These are phyloP conservation scores for Arthromyces matolae DNA, from an alignment of 768 basidiomycete species.

Conservation along the genomic window DNA sequence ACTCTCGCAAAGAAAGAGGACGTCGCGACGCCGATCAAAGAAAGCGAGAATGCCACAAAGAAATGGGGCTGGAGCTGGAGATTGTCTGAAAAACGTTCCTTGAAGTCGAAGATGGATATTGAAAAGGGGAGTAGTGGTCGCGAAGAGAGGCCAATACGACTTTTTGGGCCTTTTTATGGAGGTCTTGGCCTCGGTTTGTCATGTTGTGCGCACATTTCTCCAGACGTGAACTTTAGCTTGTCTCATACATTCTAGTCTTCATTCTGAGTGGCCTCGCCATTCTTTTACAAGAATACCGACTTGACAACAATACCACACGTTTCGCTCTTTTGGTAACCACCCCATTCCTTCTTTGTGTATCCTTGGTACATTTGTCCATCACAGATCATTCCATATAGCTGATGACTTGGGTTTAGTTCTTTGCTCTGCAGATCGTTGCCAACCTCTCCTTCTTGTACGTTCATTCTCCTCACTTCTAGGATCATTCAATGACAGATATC, in stretches of 20 bases:
- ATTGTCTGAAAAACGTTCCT: conserved; percentile 34
- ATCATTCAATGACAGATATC: neutral
- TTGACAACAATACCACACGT: conserved; percentile 60
- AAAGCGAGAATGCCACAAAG: conserved; percentile 23
- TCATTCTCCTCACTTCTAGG: neutral
- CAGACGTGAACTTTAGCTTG: conserved; percentile 2
- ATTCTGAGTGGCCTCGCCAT: conserved; percentile 56
- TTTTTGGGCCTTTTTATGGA: conserved; percentile 70
- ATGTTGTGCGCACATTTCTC: conserved; percentile 46
- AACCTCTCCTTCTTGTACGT: conserved; percentile 63
- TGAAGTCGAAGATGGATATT: conserved; percentile 34
- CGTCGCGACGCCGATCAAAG: conserved; percentile 15
- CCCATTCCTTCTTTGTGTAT: conserved; percentile 75
- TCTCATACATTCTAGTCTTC: conserved; percentile 47
- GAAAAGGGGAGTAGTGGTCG: conserved; percentile 45
- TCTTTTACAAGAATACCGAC: conserved; percentile 60
- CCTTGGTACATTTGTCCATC: conserved; percentile 46
- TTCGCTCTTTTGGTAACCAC: conserved; percentile 63
- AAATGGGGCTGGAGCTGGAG: conserved; percentile 53
- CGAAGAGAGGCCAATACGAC: conserved; percentile 44
- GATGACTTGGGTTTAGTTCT: conserved; percentile 50
- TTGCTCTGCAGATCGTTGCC: conserved; percentile 64
- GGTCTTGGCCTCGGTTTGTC: conserved; percentile 67
- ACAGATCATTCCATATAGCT: neutral
- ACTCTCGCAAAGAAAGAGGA: conserved; percentile 29